Evolutionary conservation across 192 early-diverging fungal genomes (phyloP).

Genomic region (Jimgerdemannia lactiflua): DNA sequence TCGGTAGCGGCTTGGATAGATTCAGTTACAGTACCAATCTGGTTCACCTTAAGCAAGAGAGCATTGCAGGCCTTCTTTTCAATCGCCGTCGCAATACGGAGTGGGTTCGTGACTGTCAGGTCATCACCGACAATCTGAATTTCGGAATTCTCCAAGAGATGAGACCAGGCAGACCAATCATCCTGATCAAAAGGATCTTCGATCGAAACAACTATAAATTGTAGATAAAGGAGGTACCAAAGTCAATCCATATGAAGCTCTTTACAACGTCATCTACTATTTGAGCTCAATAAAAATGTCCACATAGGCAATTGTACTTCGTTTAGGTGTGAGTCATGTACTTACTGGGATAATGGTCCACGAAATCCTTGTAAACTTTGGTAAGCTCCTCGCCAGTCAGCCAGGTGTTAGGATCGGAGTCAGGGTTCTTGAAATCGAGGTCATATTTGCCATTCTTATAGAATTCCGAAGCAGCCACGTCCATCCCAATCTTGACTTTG

Average conservation of each 20-base stretch:
- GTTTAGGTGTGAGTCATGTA: neutral
- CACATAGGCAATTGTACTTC: neutral
- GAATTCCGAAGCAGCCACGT: constrained; percentile 98
- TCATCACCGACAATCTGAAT: constrained; percentile 90
- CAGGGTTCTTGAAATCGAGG: constrained; percentile 94
- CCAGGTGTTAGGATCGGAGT: constrained; percentile 73
- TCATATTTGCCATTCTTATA: constrained; percentile 98
- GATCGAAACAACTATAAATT: constrained; percentile 73
- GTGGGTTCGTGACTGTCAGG: constrained; percentile 97
- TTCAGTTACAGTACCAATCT: constrained; percentile 97
- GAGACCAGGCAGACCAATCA: constrained; percentile 92
- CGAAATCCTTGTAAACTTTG: constrained; percentile 81
- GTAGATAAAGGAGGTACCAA: constrained; percentile 2
- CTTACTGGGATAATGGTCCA: constrained; percentile 75
- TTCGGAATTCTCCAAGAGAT: constrained; percentile 53
- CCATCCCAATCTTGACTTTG: constrained; percentile 98
- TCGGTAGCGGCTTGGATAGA: constrained; percentile 80
- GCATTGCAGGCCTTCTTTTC: constrained; percentile 95
- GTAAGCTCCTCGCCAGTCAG: constrained; percentile 77
- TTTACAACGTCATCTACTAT: neutral
- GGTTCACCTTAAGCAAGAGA: constrained; percentile 98
- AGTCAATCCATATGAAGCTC: neutral
- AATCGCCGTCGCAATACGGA: constrained; percentile 84
- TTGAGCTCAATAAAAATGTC: neutral
- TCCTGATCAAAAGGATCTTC: constrained; percentile 99